Conservation (phyloP, 306 rosid genomes). For the Comarum palustre region DNA sequence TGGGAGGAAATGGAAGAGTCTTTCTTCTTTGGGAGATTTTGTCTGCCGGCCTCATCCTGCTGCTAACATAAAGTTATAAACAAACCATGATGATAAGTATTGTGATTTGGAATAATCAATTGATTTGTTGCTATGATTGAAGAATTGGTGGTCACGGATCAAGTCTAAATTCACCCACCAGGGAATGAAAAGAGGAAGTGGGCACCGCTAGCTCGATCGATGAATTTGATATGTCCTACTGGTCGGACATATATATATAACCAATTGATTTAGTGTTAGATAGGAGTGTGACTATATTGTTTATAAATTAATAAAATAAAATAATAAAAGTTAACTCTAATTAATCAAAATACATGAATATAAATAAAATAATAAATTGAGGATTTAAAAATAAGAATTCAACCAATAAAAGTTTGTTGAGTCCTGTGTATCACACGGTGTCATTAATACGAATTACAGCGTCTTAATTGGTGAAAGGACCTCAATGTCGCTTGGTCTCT, state of each 20-base stretch:
- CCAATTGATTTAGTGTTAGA: too few species aligned
- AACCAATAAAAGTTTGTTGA: too few species aligned
- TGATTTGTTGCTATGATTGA: neutral
- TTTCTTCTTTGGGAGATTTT: constrained; percentile 23
- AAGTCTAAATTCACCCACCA: neutral
- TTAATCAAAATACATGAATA: too few species aligned
- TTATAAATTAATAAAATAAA: too few species aligned
- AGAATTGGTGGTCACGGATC: constrained; percentile 5
- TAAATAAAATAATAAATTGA: too few species aligned
- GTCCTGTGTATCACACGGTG: too few species aligned
- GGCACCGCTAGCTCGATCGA: constrained; percentile 9
- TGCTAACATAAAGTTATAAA: neutral
- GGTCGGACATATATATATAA: constrained; percentile 22
- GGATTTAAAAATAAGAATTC: too few species aligned
- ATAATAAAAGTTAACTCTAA: too few species aligned
- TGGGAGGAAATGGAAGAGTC: constrained; percentile 6
- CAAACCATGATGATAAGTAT: neutral
- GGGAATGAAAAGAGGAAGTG: neutral
- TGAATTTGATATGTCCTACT: constrained; percentile 11
- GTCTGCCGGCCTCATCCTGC: constrained; percentile 1
- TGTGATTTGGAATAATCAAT: neutral
- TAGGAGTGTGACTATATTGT: too few species aligned
- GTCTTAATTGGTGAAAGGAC: too few species aligned
- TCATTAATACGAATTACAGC: too few species aligned
- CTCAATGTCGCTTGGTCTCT: too few species aligned